A percentile compares a stretch with the other conserved stretches of the same genome.
Evolutionary conservation across 441 rosid genomes (phyloP).

Genomic region (Bruguiera hainesii): DNA sequence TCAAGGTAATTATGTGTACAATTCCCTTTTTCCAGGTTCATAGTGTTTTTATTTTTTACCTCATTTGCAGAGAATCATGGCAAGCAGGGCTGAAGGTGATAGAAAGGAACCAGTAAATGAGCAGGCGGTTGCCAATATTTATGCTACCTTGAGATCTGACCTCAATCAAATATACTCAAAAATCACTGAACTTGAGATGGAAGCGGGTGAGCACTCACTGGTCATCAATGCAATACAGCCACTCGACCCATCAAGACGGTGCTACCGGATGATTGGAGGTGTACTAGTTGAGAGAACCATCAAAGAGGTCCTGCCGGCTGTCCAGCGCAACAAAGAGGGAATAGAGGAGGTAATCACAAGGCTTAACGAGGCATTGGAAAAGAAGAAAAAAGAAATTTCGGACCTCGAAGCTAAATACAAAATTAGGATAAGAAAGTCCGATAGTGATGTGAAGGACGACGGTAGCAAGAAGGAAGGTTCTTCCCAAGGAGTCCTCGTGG

Average conservation of each 20-base stretch:
- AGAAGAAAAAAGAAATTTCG: conserved; percentile 73
- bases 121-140: conserved; percentile 65
- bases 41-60: not conserved
- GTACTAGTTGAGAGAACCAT: conserved; percentile 92
- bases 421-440: conserved; percentile 74
- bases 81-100: conserved; percentile 44
- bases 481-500: conserved; percentile 96
- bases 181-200: conserved; percentile 94
- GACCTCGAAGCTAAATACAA: conserved; percentile 81
- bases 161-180: conserved; percentile 85
- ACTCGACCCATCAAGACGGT: conserved; percentile 70
- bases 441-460: conserved; percentile 53
- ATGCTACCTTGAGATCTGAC: conserved; percentile 66
- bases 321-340: conserved; percentile 84
- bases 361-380: conserved; percentile 77
- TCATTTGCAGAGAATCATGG: conserved; percentile 39
- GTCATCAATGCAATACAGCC: conserved; percentile 87
- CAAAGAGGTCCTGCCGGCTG: conserved; percentile 90
- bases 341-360: conserved; percentile 80
- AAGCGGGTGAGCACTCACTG: conserved; percentile 79
- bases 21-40: not conserved
- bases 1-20: too few species aligned
- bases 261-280: conserved; percentile 93
- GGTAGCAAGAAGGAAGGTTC: conserved; percentile 69
- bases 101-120: conserved; percentile 57